Conservation (phyloP, 2,329 filamentous ascomycete species). For the Coleophoma cylindrospora region DNA sequence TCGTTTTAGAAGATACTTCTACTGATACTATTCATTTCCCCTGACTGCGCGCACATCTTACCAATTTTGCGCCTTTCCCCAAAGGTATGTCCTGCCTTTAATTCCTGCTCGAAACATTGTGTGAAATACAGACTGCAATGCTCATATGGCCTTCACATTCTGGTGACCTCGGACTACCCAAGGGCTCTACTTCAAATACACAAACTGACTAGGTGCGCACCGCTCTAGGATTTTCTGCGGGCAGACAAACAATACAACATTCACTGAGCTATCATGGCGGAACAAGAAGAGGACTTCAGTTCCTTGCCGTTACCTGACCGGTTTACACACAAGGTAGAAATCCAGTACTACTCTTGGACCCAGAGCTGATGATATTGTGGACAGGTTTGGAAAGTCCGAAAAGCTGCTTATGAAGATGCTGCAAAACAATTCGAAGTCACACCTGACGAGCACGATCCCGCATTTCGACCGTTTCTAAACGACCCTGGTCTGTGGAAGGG, state of each 20-base stretch:
- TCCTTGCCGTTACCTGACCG: conserved; percentile 73
- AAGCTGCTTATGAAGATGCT: conserved; percentile 90
- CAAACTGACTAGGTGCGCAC: conserved; percentile 22
- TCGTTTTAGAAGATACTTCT: conserved; percentile 6
- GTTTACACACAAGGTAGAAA: conserved; percentile 71
- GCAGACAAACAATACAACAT: conserved; percentile 9
- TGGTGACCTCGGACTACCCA: no score
- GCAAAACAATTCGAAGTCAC: conserved; percentile 81
- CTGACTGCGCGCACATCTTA: no score
- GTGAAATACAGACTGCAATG: no score
- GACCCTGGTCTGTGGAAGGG: conserved; percentile 87
- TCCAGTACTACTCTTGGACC: not conserved
- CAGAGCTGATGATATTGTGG: conserved; percentile 10
- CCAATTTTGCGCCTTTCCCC: conserved; percentile 12
- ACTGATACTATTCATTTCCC: not conserved
- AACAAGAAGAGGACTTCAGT: conserved; percentile 78
- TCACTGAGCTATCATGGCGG: conserved; percentile 55
- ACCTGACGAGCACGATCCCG: conserved; percentile 78
- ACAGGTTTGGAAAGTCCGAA: conserved; percentile 93
- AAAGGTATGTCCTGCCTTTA: conserved; percentile 10
- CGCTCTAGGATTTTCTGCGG: conserved; percentile 9
- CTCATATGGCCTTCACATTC: no score
- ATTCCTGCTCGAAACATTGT: not conserved
- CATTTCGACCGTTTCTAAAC: conserved; percentile 81
- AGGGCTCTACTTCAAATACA: conserved; percentile 2